These are phyloP conservation scores for Penstemon newberryi DNA, from an alignment of 257 asterid species.

Conservation along the genomic window DNA sequence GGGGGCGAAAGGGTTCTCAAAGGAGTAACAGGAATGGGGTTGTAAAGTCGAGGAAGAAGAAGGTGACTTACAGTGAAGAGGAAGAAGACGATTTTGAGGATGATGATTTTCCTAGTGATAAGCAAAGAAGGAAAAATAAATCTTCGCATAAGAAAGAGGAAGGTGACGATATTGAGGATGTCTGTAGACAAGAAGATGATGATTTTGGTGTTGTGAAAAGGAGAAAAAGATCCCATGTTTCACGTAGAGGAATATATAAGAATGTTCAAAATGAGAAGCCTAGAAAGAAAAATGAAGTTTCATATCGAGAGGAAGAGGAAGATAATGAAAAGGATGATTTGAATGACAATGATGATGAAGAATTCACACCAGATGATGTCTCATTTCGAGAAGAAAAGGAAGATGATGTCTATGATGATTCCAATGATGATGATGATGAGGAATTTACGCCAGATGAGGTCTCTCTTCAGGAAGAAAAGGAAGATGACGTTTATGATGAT, in stretches of 20 bases:
- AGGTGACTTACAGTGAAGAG: slow-evolving; percentile 19
- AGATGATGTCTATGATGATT: slow-evolving; percentile 30
- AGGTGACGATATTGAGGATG: slow-evolving; percentile 3
- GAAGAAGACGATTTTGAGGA: slow-evolving; percentile 39
- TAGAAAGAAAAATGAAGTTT: slow-evolving; percentile 31
- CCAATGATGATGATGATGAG: slow-evolving; percentile 46
- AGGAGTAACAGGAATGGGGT: slow-evolving; percentile 42
- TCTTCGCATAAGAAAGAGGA: slow-evolving; percentile 30
- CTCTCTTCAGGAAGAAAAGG: slow-evolving; percentile 33
- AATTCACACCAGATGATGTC: slow-evolving; percentile 50
- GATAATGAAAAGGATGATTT: slow-evolving; percentile 24
- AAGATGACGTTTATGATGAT: slow-evolving; percentile 29
- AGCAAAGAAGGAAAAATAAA: slow-evolving; percentile 3
- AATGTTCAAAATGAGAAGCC: slow-evolving; percentile 29
- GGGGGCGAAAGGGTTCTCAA: slow-evolving; percentile 31
- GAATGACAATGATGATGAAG: slow-evolving; percentile 49
- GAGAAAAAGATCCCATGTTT: slow-evolving; percentile 31
- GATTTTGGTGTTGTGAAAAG: background rate
- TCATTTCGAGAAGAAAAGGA: slow-evolving; percentile 34
- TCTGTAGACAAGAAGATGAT: background rate
- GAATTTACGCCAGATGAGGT: slow-evolving; percentile 54
- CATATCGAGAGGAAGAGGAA: slow-evolving; percentile 30
- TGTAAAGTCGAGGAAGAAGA: slow-evolving; percentile 38
- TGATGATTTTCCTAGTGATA: slow-evolving; percentile 26
- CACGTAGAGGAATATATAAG: slow-evolving; percentile 20